Percentiles rank a stretch among this genome's conserved stretches.
Evolutionary conservation across 116 monocot genomes (phyloP).

Genomic region (Phalaenopsis hybrid): DNA sequence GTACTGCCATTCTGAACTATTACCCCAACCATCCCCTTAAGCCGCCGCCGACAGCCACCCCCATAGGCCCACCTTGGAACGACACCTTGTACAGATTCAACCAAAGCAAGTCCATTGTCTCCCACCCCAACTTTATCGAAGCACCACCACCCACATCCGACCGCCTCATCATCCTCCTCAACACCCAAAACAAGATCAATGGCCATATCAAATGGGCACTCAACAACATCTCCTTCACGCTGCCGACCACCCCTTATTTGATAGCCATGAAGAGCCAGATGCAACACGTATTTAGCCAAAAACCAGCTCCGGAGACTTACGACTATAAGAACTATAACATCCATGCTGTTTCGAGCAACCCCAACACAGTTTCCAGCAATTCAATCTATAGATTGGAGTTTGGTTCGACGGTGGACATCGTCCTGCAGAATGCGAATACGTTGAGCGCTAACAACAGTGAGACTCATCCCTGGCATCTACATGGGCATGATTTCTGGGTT

Average conservation of each 20-base stretch:
- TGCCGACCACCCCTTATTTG: conserved; percentile 49
- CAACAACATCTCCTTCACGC: conserved; percentile 52
- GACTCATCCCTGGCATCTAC: conserved; percentile 72
- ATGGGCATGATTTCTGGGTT: conserved; percentile 75
- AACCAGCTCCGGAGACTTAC: conserved; percentile 40
- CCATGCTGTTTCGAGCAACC: neutral
- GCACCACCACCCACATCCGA: conserved; percentile 34
- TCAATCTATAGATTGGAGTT: conserved; percentile 31
- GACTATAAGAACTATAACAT: conserved; percentile 44
- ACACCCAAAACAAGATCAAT: conserved; percentile 58
- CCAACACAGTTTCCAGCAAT: conserved; percentile 30
- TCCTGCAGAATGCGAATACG: conserved; percentile 63
- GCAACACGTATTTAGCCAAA: conserved; percentile 19
- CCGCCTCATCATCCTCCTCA: conserved; percentile 37
- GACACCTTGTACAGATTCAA: conserved; percentile 38
- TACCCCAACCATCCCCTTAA: conserved; percentile 28
- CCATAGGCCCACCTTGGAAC: conserved; percentile 57
- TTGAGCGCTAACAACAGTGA: conserved; percentile 36
- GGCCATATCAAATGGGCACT: conserved; percentile 35
- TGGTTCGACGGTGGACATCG: conserved; percentile 47
- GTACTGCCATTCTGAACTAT: conserved; percentile 63
- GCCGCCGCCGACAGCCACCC: conserved; percentile 21
- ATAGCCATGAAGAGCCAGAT: conserved; percentile 29
- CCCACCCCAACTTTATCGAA: conserved; percentile 27
- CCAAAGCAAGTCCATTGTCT: conserved; percentile 31